Evolutionary conservation across 805 yeast genomes (phyloP), one percentile per base, ranked within the genome.

Genomic region (Ogataea corticis): DNA sequence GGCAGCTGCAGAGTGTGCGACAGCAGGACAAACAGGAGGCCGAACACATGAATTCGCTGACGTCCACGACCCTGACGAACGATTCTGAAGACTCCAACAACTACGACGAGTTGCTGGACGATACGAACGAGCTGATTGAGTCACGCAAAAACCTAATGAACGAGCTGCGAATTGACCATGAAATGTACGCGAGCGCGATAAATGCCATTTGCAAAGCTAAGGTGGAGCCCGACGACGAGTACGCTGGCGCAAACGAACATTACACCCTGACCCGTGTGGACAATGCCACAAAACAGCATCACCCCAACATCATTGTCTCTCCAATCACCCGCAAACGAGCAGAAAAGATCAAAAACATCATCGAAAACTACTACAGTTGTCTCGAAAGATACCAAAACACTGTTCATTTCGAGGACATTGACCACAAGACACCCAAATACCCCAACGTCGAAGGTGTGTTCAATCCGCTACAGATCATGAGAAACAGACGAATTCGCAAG

Each of bases 381-480:
- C 49, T 82, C 23, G 79, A 75, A 50, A 63, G 74, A 46, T 65
- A 68, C 19, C 66, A 72, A 29, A 66, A 65, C 9, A 50, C 55
- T 49, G 54, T 54, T 38, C 58, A 52, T 56, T 47, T 53, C 13
- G 62, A 52, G 4, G 59, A 57, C 13, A 47, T 40, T 2, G 50
- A 41, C 3, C 46, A 33, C 14, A 38, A 27, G 13, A 18, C 21
- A 2, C 57, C 59, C 0, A 42, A 36, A 2, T 74, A 76, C 50
- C 74, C 71, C 2, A 79, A 77, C 2, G 76, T 85, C 2, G 88
- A 82, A 45, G 87, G 84, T 2, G 75, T 78, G 3, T 89, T 83
- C 68, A 89, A 89, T 59, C 96, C 96, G 3, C 67, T 89, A 35
- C 96, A 87, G 63, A 75, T 83, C n/a, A 79, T 89, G 21, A 68